Evolutionary conservation across 2,329 filamentous ascomycete genomes (phyloP).

Genomic region (Spiromastix sp.): DNA sequence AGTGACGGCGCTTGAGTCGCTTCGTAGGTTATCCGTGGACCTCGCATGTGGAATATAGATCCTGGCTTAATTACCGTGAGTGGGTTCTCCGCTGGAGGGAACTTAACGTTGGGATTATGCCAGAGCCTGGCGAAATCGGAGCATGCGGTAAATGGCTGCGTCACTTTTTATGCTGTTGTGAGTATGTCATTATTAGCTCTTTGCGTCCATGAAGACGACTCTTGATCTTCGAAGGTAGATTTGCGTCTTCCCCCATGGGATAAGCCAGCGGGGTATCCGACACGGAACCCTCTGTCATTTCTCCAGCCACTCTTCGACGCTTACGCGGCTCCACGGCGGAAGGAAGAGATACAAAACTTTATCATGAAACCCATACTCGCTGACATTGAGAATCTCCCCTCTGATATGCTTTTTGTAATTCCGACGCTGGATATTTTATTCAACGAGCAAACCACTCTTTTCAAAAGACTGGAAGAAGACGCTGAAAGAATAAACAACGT

Average conservation of each 20-base stretch:
- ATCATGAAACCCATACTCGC: slow-evolving; percentile 31
- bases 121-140: slow-evolving; percentile 17
- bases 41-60: slow-evolving; percentile 31
- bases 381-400: slow-evolving; percentile 24
- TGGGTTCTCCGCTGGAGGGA: slow-evolving; percentile 37
- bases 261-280: slow-evolving; percentile 22
- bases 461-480: slow-evolving; percentile 23
- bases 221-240: slow-evolving; percentile 21
- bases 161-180: slow-evolving; percentile 31
- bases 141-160: slow-evolving; percentile 25
- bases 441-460: slow-evolving; percentile 31
- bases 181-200: slow-evolving; percentile 3
- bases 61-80: slow-evolving; percentile 32
- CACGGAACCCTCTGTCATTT: slow-evolving; percentile 28
- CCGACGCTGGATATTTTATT: slow-evolving; percentile 33
- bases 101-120: slow-evolving; percentile 29
- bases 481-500: slow-evolving; percentile 8
- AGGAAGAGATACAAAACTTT: slow-evolving; percentile 20
- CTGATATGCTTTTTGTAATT: slow-evolving; percentile 31
- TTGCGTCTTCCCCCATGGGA: slow-evolving; percentile 28
- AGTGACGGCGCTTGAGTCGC: too few species aligned
- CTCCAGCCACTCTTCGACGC: slow-evolving; percentile 35
- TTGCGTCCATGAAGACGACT: neutral
- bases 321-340: slow-evolving; percentile 25
- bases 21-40: too few species aligned